Percentiles rank a stretch among this genome's conserved stretches.
These are phyloP conservation scores for Starmerella scarabaei DNA, from an alignment of 805 yeast genomes.

Conservation along the genomic window DNA sequence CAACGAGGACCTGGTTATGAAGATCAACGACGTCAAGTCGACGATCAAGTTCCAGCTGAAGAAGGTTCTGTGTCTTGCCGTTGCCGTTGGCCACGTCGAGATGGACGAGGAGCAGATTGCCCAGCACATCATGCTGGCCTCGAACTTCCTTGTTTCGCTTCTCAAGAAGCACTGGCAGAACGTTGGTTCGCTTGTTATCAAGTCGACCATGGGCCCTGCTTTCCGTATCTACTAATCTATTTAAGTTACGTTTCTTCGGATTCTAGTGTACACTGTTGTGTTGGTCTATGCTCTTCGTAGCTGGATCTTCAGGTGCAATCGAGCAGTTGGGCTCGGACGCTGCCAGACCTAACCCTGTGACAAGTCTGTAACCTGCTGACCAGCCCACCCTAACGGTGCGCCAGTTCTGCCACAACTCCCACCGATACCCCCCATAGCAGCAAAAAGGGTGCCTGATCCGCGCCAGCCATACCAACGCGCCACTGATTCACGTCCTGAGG, in stretches of 20 bases:
- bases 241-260: background rate
- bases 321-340: background rate
- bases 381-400: no score
- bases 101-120: constrained; percentile 94
- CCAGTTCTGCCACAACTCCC: no score
- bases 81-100: constrained; percentile 98
- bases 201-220: constrained; percentile 99
- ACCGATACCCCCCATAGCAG: no score
- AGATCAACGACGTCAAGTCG: constrained; percentile 95
- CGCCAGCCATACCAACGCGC: no score
- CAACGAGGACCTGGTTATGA: constrained; percentile 91
- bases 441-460: no score
- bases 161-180: constrained; percentile 99
- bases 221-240: constrained; percentile 85
- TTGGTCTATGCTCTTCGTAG: background rate
- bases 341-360: background rate
- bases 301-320: background rate
- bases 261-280: background rate
- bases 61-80: constrained; percentile 99
- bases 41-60: constrained; percentile 99
- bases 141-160: constrained; percentile 97
- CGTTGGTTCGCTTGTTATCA: constrained; percentile 97
- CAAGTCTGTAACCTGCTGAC: no score
- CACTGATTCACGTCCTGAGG: no score
- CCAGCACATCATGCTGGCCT: constrained; percentile 96